phyloP scores from a whole-genome alignment of 2,329 filamentous ascomycete species.

The Fusarium goolgardi region DNA sequence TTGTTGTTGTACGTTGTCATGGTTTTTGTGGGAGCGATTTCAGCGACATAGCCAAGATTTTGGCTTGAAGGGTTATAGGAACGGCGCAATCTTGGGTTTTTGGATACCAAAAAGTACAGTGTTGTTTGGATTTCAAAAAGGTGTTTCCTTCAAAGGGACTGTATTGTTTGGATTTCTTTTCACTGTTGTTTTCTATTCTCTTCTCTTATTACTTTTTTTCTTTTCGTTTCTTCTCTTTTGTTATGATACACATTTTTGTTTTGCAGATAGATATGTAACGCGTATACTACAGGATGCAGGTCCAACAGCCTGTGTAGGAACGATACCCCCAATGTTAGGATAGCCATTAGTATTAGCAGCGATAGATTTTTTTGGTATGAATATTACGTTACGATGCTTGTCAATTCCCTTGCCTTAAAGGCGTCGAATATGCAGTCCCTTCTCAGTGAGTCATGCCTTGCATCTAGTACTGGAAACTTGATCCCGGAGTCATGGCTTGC shows the following conservation, averaged over 20 bases:
- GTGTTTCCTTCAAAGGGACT: constrained; percentile 19
- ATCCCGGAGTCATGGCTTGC: neutral
- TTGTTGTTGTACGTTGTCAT: constrained; percentile 48
- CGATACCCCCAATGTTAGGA: constrained; percentile 44
- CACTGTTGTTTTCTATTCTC: neutral
- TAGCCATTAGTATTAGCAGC: constrained; percentile 33
- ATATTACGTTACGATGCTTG: constrained; percentile 2
- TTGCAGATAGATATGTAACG: constrained; percentile 44
- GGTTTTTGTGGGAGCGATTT: constrained; percentile 40
- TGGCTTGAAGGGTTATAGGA: constrained; percentile 37
- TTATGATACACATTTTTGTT: constrained; percentile 34
- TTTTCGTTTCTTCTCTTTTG: constrained; percentile 9
- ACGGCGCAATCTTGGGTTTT: constrained; percentile 40
- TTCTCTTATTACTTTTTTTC: neutral
- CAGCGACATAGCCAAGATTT: constrained; percentile 33
- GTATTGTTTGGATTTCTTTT: constrained; percentile 23
- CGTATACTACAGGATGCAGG: constrained; percentile 39
- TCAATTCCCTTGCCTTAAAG: neutral
- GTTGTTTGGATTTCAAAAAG: constrained; percentile 37
- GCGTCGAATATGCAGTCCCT: neutral
- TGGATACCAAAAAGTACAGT: constrained; percentile 45
- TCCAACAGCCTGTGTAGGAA: constrained; percentile 43
- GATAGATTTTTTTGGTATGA: constrained; percentile 22
- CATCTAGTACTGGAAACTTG: neutral
- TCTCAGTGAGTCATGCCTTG: neutral